Base-by-base conservation (phyloP, 768 basidiomycete genomes). In the Steccherinum ochraceum region DNA sequence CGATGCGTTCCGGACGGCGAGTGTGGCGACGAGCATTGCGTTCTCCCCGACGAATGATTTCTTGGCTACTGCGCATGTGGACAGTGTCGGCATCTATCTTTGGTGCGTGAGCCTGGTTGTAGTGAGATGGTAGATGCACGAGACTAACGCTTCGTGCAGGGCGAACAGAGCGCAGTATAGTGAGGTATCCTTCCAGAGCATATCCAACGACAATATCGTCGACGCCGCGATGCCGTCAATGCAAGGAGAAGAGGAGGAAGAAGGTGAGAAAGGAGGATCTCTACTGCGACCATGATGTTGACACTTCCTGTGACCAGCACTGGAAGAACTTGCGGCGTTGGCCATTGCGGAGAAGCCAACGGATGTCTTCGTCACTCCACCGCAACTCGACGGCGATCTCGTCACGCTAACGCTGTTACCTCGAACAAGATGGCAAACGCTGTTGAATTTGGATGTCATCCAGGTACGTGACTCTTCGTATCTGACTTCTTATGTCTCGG, bases 31-130 rank as follows among this genome's bases (percentile, higher is more conserved):
- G 0, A 92, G 86, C 61, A 69, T 99, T 18, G 77, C 91, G 1
- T 95, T 99, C 66, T 97, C 94, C 2, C 96, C 96, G 0, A 86
- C 92, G 0, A 88, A 89, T 50, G 96, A 98, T 66, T 98, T 99
- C 71, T 69, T 99, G 55, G 96, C 96, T 1, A 94, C 94, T 10
- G 77, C 91, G 0, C 96, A 99, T 64, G 83, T 96, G 4, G 94
- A 96, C 58, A 93, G 85, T 52, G 86, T 97, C 48, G 96, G 94
- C 11, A 78, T 99, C 2, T 94, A 87, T 66, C 78, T 99, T n/a
- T 99, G 96, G 93, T 87, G 52, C 50, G 77, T 59, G n/a, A 23
- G 23, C 12, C 49, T 42, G 5, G 40, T 18, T 21, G 35, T 49
- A 12, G 20, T 18, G 21, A 5, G 12, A 20, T 42, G 24, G 43